These are phyloP conservation scores for Lactarius tabidus DNA, from an alignment of 768 basidiomycete genomes.

Conservation along the genomic window DNA sequence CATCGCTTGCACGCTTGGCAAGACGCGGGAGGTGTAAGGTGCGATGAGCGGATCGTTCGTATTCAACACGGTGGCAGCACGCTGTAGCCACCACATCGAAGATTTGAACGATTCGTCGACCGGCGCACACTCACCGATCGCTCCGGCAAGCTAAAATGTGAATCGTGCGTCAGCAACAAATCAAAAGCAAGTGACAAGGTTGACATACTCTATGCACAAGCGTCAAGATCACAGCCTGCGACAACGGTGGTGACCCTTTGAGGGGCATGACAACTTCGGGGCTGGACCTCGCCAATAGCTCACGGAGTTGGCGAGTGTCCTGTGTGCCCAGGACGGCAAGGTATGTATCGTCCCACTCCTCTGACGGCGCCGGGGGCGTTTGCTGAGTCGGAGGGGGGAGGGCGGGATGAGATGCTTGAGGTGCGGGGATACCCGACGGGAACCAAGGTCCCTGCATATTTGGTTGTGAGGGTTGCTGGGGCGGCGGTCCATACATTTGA, in stretches of 20 bases:
- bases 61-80: conserved; percentile 64
- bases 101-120: conserved; percentile 78
- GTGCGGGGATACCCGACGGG: conserved; percentile 62
- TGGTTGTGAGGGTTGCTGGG: conserved; percentile 27
- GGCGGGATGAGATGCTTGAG: conserved; percentile 77
- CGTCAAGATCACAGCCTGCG: conserved; percentile 81
- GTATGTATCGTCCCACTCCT: conserved; percentile 85
- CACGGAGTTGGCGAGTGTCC: conserved; percentile 68
- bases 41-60: conserved; percentile 78
- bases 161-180: conserved; percentile 5
- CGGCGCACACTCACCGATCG: conserved; percentile 72
- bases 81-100: conserved; percentile 84
- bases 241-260: conserved; percentile 63
- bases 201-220: conserved; percentile 72
- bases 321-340: conserved; percentile 72
- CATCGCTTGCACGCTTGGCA: conserved; percentile 73
- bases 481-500: conserved; percentile 31
- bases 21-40: conserved; percentile 75
- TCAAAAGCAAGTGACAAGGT: neutral
- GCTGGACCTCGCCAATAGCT: conserved; percentile 66
- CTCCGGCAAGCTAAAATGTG: conserved; percentile 55
- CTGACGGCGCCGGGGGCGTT: conserved; percentile 53
- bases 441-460: conserved; percentile 51
- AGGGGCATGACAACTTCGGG: conserved; percentile 79
- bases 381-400: conserved; percentile 55